Percentiles rank a stretch among this genome's conserved stretches.
phyloP scores from a whole-genome alignment of 2,329 filamentous ascomycete genomes.

The Pseudogymnoascus sp. region DNA sequence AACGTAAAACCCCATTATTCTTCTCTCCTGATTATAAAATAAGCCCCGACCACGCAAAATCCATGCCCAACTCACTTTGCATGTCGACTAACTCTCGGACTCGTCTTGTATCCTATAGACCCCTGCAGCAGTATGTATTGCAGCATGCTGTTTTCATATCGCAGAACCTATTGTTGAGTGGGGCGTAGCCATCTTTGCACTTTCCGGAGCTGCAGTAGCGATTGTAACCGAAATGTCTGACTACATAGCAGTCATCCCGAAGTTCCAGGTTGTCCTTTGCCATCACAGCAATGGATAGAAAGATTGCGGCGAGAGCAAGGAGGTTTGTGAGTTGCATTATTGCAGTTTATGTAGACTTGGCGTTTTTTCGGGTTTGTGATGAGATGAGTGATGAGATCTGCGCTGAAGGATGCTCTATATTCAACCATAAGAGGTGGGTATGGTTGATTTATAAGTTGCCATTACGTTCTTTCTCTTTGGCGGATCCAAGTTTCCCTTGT shows the following conservation, averaged over 20 bases:
- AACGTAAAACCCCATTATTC: background rate
- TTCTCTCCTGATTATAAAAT: background rate
- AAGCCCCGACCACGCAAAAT: background rate
- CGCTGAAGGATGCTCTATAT: background rate
- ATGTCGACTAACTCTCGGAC: background rate
- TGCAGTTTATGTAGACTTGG: background rate
- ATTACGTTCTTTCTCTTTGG: background rate
- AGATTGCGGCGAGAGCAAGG: background rate
- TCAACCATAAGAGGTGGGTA: background rate
- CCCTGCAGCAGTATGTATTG: background rate
- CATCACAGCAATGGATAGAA: background rate
- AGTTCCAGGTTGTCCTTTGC: background rate
- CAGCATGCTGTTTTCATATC: background rate
- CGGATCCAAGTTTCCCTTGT: background rate
- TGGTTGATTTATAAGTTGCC: background rate
- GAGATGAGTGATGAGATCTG: background rate
- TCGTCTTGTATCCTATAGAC: background rate
- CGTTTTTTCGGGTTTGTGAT: background rate
- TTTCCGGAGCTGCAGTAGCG: background rate
- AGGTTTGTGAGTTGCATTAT: background rate
- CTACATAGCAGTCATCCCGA: background rate
- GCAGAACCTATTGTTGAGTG: background rate
- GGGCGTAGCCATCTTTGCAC: background rate
- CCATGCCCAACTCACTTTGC: background rate
- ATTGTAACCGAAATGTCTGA: background rate